These are phyloP conservation scores for Penicillium ucsense DNA, from an alignment of 495 filamentous ascomycete genomes.

Conservation along the genomic window DNA sequence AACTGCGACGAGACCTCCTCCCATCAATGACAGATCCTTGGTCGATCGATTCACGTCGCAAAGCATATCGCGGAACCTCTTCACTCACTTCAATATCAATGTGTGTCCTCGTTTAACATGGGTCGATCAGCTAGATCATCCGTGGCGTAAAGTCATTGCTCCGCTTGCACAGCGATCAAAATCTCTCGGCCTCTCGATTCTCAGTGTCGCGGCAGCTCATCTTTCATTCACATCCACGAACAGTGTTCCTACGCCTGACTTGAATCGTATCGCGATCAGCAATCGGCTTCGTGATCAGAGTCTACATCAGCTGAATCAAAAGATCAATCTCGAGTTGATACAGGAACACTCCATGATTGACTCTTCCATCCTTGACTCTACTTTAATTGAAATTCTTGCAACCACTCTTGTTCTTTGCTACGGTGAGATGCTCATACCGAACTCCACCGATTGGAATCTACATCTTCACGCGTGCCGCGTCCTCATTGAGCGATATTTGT, in stretches of 20 bases:
- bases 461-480: conserved; percentile 2
- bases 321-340: background rate
- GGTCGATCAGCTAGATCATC: conserved; percentile 1
- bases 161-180: background rate
- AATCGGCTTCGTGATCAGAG: background rate
- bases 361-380: background rate
- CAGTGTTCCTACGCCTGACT: background rate
- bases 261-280: background rate
- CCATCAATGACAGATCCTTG: background rate
- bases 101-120: conserved; percentile 1
- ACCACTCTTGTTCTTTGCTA: conserved; percentile 4
- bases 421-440: conserved; percentile 3
- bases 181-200: conserved; percentile 1
- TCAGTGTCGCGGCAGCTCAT: conserved; percentile 2
- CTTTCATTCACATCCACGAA: background rate
- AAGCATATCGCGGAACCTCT: background rate
- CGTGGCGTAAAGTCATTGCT: background rate
- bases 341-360: background rate
- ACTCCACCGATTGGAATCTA: conserved; percentile 5
- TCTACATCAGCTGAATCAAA: background rate
- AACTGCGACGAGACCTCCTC: background rate
- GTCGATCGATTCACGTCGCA: background rate
- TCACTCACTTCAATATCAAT: conserved; percentile 1
- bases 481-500: conserved; percentile 1
- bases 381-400: conserved; percentile 1